Conservation (phyloP, 352 stramenopile species). For the Pythium rhizo-oryzae region DNA sequence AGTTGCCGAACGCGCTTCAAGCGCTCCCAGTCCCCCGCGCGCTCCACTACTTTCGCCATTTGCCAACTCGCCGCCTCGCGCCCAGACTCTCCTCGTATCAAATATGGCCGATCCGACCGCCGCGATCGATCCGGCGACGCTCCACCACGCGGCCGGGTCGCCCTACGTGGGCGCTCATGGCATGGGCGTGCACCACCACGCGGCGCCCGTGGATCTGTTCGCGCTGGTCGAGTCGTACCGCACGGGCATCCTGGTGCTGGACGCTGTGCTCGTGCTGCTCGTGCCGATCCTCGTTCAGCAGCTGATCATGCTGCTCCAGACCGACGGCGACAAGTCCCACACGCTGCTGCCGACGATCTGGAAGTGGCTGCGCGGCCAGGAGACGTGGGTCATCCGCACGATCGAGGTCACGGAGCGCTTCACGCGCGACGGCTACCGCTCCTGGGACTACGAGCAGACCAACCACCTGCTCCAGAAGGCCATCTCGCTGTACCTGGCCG, state of each 20-base stretch:
- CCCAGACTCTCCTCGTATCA: too few species aligned
- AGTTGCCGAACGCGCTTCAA: too few species aligned
- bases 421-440: constrained; percentile 36
- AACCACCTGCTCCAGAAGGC: constrained; percentile 45
- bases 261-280: constrained; percentile 33
- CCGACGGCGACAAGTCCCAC: constrained; percentile 13
- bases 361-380: not conserved
- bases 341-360: constrained; percentile 15
- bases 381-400: constrained; percentile 23
- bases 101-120: constrained; percentile 15
- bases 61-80: constrained; percentile 6
- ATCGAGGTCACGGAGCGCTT: constrained; percentile 37
- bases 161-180: not conserved
- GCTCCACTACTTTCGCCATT: not conserved
- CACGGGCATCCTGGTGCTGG: constrained; percentile 32
- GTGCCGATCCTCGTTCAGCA: constrained; percentile 33
- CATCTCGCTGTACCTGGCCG: constrained; percentile 36
- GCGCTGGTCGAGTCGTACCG: constrained; percentile 23
- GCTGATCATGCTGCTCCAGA: constrained; percentile 19
- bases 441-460: constrained; percentile 38
- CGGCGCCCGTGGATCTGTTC: constrained; percentile 10
- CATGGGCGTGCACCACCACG: not conserved
- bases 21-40: too few species aligned
- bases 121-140: not conserved
- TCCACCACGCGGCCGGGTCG: too few species aligned